A percentile compares a stretch with the other conserved stretches of the same genome.
Conservation (phyloP, 1,284 basidiomycete species). For the Farysia itapuensis region DNA sequence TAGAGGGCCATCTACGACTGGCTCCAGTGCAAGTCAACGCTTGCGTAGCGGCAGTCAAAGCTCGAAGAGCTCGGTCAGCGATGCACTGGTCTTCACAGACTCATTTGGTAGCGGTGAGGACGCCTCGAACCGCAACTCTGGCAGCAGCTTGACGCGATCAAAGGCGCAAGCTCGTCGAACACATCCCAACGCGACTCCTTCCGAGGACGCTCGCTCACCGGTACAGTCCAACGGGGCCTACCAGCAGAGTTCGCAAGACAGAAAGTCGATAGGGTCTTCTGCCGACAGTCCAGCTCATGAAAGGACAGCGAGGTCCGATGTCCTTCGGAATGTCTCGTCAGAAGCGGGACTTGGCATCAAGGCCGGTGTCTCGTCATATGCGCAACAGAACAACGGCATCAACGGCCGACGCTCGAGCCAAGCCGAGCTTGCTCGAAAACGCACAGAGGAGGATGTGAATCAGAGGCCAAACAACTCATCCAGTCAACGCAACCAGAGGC, state of each 20-base stretch:
- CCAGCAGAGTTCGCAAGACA: conserved; percentile 10
- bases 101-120: conserved; percentile 18
- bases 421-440: too few relatives aligned
- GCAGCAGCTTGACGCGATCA: conserved; percentile 31
- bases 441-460: too few relatives aligned
- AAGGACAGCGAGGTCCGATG: not conserved
- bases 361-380: not conserved
- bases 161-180: conserved; percentile 37
- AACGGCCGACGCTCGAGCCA: too few relatives aligned
- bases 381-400: not conserved
- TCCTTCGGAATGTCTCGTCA: not conserved
- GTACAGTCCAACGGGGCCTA: conserved; percentile 2
- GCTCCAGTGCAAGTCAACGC: conserved; percentile 23
- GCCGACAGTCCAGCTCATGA: conserved; percentile 18
- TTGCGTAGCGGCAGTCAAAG: conserved; percentile 38
- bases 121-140: conserved; percentile 25
- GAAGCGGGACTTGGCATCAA: not conserved
- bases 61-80: conserved; percentile 44
- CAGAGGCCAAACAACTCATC: not conserved
- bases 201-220: conserved; percentile 31
- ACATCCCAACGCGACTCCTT: conserved; percentile 20
- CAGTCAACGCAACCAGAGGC: not conserved
- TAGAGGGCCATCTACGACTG: conserved; percentile 7
- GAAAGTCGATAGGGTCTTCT: conserved; percentile 28
- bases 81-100: conserved; percentile 25